Percentiles rank a stretch among this genome's conserved stretches.
phyloP scores from a whole-genome alignment of 345 rosid genomes.

The Rhodamnia rubescens region DNA sequence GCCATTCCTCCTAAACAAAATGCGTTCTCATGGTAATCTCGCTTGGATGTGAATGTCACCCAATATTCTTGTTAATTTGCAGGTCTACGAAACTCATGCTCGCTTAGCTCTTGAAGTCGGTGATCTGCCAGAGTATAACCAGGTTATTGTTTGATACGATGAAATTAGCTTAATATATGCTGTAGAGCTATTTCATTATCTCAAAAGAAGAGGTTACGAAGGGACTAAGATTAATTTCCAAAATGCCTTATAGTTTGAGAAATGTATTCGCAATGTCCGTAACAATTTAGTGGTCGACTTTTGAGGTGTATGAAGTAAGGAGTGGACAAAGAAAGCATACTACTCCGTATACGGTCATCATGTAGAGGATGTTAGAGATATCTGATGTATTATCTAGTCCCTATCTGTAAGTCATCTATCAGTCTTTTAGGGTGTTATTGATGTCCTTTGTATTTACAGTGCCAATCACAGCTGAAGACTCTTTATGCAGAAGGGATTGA shows the following conservation, averaged over 20 bases:
- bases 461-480: conserved; percentile 87
- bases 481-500: conserved; percentile 89
- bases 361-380: background rate
- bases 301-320: background rate
- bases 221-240: background rate
- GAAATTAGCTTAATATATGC: background rate
- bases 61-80: conserved; percentile 3
- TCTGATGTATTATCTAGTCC: background rate
- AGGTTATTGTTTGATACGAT: conserved; percentile 28
- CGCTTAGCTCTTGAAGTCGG: conserved; percentile 90
- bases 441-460: conserved; percentile 38
- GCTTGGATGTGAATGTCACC: background rate
- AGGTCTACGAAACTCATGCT: conserved; percentile 99
- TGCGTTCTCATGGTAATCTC: background rate
- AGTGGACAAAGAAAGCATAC: background rate
- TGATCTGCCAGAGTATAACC: conserved; percentile 92
- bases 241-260: background rate
- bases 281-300: background rate
- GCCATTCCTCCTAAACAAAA: background rate
- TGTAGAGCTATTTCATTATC: background rate
- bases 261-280: background rate
- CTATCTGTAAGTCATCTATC: background rate
- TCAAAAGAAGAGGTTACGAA: background rate
- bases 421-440: background rate
- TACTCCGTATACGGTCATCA: background rate